phyloP scores from a whole-genome alignment of 495 filamentous ascomycete genomes.

The Neurospora africana region DNA sequence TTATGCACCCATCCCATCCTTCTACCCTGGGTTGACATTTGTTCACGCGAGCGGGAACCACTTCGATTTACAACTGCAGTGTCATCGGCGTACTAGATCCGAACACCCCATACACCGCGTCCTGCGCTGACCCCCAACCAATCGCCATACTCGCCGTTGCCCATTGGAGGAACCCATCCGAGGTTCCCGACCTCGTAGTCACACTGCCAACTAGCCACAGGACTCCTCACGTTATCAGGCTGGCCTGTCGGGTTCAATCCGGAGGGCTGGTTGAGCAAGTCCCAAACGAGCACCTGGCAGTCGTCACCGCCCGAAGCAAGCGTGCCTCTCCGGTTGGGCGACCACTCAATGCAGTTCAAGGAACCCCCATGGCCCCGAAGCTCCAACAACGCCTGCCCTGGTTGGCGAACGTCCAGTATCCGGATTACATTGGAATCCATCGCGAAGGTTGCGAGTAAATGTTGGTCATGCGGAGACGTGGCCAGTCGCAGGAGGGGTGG shows the following conservation, averaged over 20 bases:
- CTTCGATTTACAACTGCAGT: not conserved
- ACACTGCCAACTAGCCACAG: conserved; percentile 81
- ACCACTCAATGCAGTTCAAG: conserved; percentile 94
- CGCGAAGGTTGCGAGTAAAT: conserved; percentile 93
- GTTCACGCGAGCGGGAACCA: not conserved
- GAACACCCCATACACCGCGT: conserved; percentile 72
- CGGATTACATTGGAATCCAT: conserved; percentile 87
- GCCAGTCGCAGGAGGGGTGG: conserved; percentile 80
- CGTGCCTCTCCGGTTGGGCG: conserved; percentile 71
- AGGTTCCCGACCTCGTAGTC: conserved; percentile 95
- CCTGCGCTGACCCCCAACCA: conserved; percentile 93
- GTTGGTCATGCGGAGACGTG: conserved; percentile 89
- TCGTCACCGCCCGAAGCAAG: conserved; percentile 92
- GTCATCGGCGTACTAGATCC: conserved; percentile 4
- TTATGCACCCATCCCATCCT: not conserved
- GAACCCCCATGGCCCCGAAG: conserved; percentile 81
- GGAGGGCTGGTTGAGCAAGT: conserved; percentile 61
- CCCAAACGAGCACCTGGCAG: conserved; percentile 84
- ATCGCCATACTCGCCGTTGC: conserved; percentile 64
- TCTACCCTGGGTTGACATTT: not conserved
- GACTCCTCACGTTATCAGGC: conserved; percentile 52
- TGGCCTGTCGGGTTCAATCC: conserved; percentile 28
- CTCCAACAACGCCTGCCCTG: conserved; percentile 88
- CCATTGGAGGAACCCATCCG: conserved; percentile 80
- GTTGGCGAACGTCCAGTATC: conserved; percentile 93